A percentile compares a stretch with the other conserved stretches of the same genome.
Evolutionary conservation across 495 filamentous ascomycete genomes (phyloP).

Genomic region (Massariosphaeria phaeospora): DNA sequence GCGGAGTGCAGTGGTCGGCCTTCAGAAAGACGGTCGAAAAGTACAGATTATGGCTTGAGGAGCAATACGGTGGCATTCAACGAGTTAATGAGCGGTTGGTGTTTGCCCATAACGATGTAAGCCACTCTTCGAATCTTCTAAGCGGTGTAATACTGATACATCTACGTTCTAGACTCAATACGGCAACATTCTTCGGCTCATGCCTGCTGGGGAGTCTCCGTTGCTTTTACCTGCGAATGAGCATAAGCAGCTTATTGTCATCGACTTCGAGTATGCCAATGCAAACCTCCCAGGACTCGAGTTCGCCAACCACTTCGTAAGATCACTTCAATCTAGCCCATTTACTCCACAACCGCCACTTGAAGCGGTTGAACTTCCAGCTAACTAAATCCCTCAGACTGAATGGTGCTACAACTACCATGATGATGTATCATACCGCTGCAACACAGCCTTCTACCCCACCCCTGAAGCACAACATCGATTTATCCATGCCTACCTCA

Average conservation of each 20-base stretch:
- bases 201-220: slow-evolving; percentile 77
- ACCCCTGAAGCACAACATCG: slow-evolving; percentile 72
- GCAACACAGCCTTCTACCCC: slow-evolving; percentile 67
- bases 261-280: slow-evolving; percentile 97
- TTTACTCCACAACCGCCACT: slow-evolving; percentile 3
- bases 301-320: slow-evolving; percentile 95
- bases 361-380: too few species aligned
- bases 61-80: slow-evolving; percentile 61
- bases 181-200: slow-evolving; percentile 90
- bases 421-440: slow-evolving; percentile 59
- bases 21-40: slow-evolving; percentile 73
- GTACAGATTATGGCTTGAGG: slow-evolving; percentile 69
- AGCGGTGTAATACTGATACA: slow-evolving; percentile 6
- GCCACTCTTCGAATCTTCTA: slow-evolving; percentile 34
- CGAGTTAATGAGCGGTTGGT: slow-evolving; percentile 70
- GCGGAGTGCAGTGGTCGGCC: slow-evolving; percentile 74
- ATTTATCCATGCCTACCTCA: slow-evolving; percentile 82
- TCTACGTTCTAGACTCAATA: slow-evolving; percentile 73
- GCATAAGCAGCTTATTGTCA: slow-evolving; percentile 92
- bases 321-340: slow-evolving; percentile 16
- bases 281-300: slow-evolving; percentile 84
- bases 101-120: slow-evolving; percentile 96
- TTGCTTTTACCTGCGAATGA: slow-evolving; percentile 82
- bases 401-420: slow-evolving; percentile 99
- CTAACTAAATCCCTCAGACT: slow-evolving; percentile 41